Evolutionary conservation across 306 rosid species (phyloP), one percentile per base, ranked within the genome.

Genomic region (cucumber (Cucumis sativus)): DNA sequence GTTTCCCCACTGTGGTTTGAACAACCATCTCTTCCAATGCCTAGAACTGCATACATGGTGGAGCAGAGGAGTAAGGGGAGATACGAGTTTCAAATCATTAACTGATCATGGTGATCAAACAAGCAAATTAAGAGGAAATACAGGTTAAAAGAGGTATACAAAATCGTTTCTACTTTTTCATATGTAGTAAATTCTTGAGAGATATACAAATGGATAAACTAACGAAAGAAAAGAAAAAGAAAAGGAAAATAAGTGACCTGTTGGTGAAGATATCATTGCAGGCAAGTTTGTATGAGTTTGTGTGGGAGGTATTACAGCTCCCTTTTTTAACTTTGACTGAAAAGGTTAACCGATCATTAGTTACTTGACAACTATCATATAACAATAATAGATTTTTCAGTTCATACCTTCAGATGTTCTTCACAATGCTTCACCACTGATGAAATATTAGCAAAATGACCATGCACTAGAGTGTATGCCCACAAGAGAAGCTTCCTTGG

Each of bases 401-500:
- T 47, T 47, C 89, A 80, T 92, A 92, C 98, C 98, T 89, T 94
- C 1, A 92, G 80, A 84, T 84, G 88, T 80, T 95, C 98, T 87
- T 95, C 98, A 84, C 98, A 95, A 61, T 95, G 88, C 88, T 90
- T 95, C 71, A 95, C 98, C 68, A 89, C 98, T 66, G 74, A 16
- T 37, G 98, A 89, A 83, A 95, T 88, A 85, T 84, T 92, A 59
- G 91, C 85, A 85, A 72, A 90, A 35, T 89, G 95, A 58, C 98
- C 98, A 65, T 95, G 85, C 80, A 87, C 77, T 7, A 95, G 82
- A 3, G 86, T 83, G 78, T 86, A 92, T 58, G 98, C 93, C 98
- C 98, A 95, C 90, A 95, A 84, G 49, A 95, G 97, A 89, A 95
- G 96, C 87, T 95, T 95, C 89, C 98, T 95, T 54, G 96, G 96